Conservation (phyloP, 2,329 filamentous ascomycete genomes). For the Aspergillus unguis region DNA sequence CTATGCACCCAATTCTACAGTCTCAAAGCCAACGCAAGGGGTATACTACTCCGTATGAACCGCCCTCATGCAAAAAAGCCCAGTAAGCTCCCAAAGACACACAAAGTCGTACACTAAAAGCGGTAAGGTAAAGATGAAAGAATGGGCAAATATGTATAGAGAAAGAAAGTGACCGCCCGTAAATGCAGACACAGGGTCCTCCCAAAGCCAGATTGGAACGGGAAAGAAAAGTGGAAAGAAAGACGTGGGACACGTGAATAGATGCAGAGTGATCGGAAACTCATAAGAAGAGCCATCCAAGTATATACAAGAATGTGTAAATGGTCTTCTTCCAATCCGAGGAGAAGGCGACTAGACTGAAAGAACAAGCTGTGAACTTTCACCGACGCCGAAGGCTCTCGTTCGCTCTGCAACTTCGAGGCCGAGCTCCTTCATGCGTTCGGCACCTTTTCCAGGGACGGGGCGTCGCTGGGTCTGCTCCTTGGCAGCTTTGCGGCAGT, state of each 20-base stretch:
- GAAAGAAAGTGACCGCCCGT: slow-evolving; percentile 22
- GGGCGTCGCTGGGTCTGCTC: slow-evolving; percentile 61
- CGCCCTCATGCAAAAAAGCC: slow-evolving; percentile 29
- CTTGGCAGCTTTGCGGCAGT: slow-evolving; percentile 76
- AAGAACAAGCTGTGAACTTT: slow-evolving; percentile 63
- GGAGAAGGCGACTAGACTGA: slow-evolving; percentile 54
- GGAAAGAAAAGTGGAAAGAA: slow-evolving; percentile 15
- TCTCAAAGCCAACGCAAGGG: slow-evolving; percentile 27
- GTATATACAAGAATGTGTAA: slow-evolving; percentile 27
- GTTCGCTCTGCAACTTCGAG: slow-evolving; percentile 83
- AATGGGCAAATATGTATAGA: slow-evolving; percentile 16
- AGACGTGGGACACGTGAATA: slow-evolving; percentile 27
- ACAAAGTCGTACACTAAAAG: slow-evolving; percentile 16
- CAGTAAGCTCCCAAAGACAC: slow-evolving; percentile 17
- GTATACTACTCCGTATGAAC: slow-evolving; percentile 30
- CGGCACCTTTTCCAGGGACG: slow-evolving; percentile 79
- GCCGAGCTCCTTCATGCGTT: slow-evolving; percentile 90
- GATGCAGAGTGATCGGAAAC: slow-evolving; percentile 24
- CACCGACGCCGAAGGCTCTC: slow-evolving; percentile 57
- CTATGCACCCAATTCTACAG: slow-evolving; percentile 12
- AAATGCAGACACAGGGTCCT: slow-evolving; percentile 27
- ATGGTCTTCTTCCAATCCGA: slow-evolving; percentile 14
- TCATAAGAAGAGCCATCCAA: slow-evolving; percentile 19
- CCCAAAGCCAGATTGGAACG: slow-evolving; percentile 14
- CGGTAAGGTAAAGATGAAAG: slow-evolving; percentile 16